phyloP scores from a whole-genome alignment of 1,284 basidiomycete genomes.

The Schizophyllum commune region DNA sequence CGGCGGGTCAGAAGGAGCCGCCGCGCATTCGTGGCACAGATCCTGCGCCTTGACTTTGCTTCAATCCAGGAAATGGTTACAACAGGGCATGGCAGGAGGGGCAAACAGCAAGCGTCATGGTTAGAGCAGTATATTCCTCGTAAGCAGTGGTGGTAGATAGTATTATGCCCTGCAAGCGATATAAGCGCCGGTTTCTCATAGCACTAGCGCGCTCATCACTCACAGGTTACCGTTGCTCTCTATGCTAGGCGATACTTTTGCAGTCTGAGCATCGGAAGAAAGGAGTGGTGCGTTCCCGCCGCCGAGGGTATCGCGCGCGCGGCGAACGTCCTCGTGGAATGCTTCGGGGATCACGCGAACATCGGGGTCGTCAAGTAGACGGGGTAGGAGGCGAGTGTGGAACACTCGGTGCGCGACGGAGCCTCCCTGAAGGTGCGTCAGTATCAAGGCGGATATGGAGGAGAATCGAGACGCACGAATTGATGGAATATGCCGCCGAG shows the following conservation, averaged over 20 bases:
- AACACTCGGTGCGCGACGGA: constrained; percentile 55
- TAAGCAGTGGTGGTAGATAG: background rate
- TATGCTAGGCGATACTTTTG: background rate
- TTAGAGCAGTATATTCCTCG: background rate
- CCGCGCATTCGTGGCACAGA: no score
- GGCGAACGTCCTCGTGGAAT: background rate
- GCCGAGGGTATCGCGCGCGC: background rate
- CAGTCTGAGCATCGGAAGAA: background rate
- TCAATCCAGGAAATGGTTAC: no score
- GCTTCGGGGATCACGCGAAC: background rate
- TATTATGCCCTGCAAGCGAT: background rate
- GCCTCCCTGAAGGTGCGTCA: constrained; percentile 38
- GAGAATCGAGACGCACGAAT: constrained; percentile 45
- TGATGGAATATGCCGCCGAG: constrained; percentile 72
- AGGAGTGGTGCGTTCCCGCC: background rate
- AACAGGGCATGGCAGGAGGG: no score
- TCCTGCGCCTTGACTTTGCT: no score
- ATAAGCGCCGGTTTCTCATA: background rate
- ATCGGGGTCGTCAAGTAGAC: constrained; percentile 26
- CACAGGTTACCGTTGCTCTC: background rate
- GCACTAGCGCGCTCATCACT: background rate
- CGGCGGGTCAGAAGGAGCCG: no score
- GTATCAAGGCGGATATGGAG: background rate
- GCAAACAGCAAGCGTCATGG: background rate
- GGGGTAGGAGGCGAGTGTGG: constrained; percentile 58